Conservation (phyloP, 2,329 filamentous ascomycete genomes). For the Hypoxylon rubiginosum region DNA sequence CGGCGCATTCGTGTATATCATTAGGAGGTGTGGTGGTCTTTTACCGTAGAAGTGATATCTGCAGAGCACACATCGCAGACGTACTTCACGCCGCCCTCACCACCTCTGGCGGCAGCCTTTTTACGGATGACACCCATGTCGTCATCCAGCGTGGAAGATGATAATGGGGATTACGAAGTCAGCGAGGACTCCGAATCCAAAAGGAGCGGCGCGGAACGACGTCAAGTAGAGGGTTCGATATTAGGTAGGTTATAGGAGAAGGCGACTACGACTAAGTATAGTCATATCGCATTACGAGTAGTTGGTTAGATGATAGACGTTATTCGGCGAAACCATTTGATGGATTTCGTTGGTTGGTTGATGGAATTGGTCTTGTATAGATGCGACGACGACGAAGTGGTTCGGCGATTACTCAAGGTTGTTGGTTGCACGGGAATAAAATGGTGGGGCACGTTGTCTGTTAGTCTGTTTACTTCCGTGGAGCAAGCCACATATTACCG, state of each 20-base stretch:
- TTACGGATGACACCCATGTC: constrained; percentile 95
- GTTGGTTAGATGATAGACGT: background rate
- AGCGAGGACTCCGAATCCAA: constrained; percentile 32
- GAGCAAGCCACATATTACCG: background rate
- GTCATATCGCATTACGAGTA: background rate
- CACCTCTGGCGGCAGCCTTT: constrained; percentile 88
- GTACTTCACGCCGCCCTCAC: constrained; percentile 92
- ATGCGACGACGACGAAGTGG: background rate
- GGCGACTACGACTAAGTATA: background rate
- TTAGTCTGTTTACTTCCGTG: background rate
- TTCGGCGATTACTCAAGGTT: no score
- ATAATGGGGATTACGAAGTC: constrained; percentile 35
- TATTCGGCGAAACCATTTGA: background rate
- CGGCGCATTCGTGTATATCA: background rate
- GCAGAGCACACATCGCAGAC: constrained; percentile 97
- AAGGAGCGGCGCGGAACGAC: background rate
- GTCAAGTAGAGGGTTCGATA: background rate
- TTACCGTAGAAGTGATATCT: constrained; percentile 95
- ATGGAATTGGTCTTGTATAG: background rate
- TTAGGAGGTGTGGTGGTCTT: background rate
- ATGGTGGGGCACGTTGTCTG: background rate
- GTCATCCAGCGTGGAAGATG: constrained; percentile 39
- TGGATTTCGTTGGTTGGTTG: background rate
- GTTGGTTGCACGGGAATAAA: no score
- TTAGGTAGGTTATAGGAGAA: background rate